These are phyloP conservation scores for Aspergillus tubingensis DNA, from an alignment of 2,329 filamentous ascomycete species.

Conservation along the genomic window DNA sequence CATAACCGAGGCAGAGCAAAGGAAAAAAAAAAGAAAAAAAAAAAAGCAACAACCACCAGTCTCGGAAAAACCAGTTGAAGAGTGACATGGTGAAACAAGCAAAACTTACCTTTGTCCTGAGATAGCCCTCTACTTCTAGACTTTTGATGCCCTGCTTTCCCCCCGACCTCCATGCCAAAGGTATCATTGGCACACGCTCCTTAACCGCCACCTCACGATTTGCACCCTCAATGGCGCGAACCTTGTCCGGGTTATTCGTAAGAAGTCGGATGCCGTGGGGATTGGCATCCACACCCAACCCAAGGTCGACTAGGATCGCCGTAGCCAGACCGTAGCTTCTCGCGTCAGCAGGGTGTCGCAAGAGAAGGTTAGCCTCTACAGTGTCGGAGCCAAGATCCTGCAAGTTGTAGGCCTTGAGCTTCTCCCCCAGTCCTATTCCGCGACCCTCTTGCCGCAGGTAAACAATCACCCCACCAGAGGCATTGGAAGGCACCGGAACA, in stretches of 20 bases:
- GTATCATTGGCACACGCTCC: conserved; percentile 93
- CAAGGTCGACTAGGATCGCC: conserved; percentile 86
- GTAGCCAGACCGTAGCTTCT: conserved; percentile 95
- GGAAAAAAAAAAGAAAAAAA: background rate
- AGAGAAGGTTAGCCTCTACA: conserved; percentile 87
- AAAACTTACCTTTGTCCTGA: conserved; percentile 81
- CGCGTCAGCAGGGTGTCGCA: conserved; percentile 91
- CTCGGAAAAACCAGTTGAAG: background rate
- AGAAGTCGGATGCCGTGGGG: conserved; percentile 67
- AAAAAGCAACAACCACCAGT: background rate
- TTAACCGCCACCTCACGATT: conserved; percentile 83
- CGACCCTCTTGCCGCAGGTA: conserved; percentile 95
- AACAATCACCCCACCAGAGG: conserved; percentile 82
- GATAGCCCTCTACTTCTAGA: conserved; percentile 87
- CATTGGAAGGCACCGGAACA: conserved; percentile 49
- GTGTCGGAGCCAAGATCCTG: conserved; percentile 98
- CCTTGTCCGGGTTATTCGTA: conserved; percentile 98
- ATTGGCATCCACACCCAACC: conserved; percentile 66
- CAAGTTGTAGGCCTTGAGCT: conserved; percentile 96
- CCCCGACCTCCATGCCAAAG: conserved; percentile 83
- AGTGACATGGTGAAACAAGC: background rate
- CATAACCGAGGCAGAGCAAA: background rate
- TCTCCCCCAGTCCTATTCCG: conserved; percentile 91
- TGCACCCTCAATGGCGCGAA: conserved; percentile 88
- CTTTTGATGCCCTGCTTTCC: conserved; percentile 78